These are phyloP conservation scores for Naganishia randhawae DNA, from an alignment of 768 basidiomycete species.

Conservation along the genomic window DNA sequence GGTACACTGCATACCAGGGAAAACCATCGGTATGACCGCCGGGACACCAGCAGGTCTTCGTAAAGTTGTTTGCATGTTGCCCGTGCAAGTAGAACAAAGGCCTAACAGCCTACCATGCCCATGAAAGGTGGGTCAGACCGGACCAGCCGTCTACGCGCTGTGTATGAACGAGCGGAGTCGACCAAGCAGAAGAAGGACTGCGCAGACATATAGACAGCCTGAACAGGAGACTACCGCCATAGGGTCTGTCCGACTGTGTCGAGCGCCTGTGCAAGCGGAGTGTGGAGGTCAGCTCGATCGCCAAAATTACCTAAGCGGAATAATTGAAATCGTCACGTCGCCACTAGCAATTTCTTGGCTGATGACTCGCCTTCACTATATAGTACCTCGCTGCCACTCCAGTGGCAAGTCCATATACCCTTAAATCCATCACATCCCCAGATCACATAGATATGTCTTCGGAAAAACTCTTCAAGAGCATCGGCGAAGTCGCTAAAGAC, in stretches of 20 bases:
- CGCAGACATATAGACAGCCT: no score
- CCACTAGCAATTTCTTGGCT: slow-evolving; percentile 19
- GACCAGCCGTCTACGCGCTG: not conserved
- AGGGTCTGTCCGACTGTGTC: no score
- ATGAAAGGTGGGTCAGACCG: not conserved
- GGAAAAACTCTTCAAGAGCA: slow-evolving; percentile 59
- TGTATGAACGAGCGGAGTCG: not conserved
- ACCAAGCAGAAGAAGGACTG: not conserved
- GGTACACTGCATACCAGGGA: slow-evolving; percentile 1
- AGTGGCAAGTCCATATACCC: not conserved
- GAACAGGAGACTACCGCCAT: no score
- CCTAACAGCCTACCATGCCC: not conserved
- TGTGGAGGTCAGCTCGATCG: slow-evolving; percentile 6
- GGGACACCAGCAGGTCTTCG: slow-evolving; percentile 19
- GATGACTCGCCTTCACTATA: not conserved
- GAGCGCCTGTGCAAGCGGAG: no score
- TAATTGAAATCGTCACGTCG: not conserved
- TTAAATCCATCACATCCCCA: not conserved
- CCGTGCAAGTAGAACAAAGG: not conserved
- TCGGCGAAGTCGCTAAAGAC: slow-evolving; percentile 59
- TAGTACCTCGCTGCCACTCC: not conserved
- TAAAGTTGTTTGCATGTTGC: not conserved
- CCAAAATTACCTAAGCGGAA: slow-evolving; percentile 2
- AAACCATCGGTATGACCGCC: slow-evolving; percentile 4
- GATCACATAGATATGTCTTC: not conserved